These are phyloP conservation scores for Hyphodiscus sp. DNA, from an alignment of 2,329 filamentous ascomycete species.

Conservation along the genomic window DNA sequence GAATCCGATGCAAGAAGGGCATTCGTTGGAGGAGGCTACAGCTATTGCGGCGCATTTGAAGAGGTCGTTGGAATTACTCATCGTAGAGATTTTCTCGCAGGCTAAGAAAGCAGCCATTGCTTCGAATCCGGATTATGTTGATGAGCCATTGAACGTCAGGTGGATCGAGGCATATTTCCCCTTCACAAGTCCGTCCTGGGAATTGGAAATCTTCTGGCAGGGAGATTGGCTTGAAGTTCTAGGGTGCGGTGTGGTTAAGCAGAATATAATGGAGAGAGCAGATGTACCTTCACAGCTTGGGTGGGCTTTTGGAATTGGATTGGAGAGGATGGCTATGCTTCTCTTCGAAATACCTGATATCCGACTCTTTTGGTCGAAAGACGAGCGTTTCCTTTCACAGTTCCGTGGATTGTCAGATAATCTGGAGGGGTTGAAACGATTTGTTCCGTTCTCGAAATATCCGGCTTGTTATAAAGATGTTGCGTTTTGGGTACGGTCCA, in stretches of 20 bases:
- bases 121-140: slow-evolving; percentile 41
- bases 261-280: slow-evolving; percentile 72
- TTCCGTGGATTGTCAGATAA: slow-evolving; percentile 59
- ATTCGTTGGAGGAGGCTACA: slow-evolving; percentile 70
- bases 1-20: slow-evolving; percentile 76
- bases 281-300: slow-evolving; percentile 69
- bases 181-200: slow-evolving; percentile 93
- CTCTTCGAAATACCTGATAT: slow-evolving; percentile 96
- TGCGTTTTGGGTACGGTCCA: slow-evolving; percentile 74
- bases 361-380: slow-evolving; percentile 88
- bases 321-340: slow-evolving; percentile 96
- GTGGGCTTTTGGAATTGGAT: slow-evolving; percentile 92
- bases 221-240: slow-evolving; percentile 95
- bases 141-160: slow-evolving; percentile 74
- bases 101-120: slow-evolving; percentile 59
- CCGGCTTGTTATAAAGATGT: slow-evolving; percentile 88
- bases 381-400: slow-evolving; percentile 78
- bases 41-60: slow-evolving; percentile 83
- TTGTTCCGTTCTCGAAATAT: slow-evolving; percentile 85
- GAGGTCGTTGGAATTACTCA: slow-evolving; percentile 79
- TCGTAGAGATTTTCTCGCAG: slow-evolving; percentile 79
- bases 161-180: slow-evolving; percentile 99
- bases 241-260: slow-evolving; percentile 85
- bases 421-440: slow-evolving; percentile 49
- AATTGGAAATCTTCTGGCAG: slow-evolving; percentile 90